phyloP scores from a whole-genome alignment of 345 rosid species.

The Pugionium dolabratum region DNA sequence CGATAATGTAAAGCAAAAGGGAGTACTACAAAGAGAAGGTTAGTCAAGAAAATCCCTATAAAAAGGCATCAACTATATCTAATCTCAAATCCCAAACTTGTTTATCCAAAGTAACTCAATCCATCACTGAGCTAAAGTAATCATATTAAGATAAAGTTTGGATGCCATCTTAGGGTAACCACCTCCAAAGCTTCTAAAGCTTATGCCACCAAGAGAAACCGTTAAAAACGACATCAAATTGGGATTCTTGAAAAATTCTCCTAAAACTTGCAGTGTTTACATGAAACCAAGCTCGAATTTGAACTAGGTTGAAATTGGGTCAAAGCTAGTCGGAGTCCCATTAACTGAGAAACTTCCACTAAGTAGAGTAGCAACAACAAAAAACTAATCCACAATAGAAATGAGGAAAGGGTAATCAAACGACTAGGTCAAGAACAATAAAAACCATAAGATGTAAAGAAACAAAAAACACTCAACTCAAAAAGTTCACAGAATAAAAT shows the following conservation, averaged over 20 bases:
- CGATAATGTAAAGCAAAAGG: not conserved
- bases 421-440: not conserved
- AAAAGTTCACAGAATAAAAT: not conserved
- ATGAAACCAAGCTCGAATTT: slow-evolving; percentile 6
- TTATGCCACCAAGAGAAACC: not conserved
- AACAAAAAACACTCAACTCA: not conserved
- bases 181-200: slow-evolving; percentile 3
- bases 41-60: slow-evolving; percentile 1
- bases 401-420: not conserved
- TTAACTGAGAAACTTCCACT: not conserved
- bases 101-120: slow-evolving; percentile 12
- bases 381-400: not conserved
- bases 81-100: slow-evolving; percentile 15
- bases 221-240: slow-evolving; percentile 25
- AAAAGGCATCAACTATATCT: slow-evolving; percentile 15
- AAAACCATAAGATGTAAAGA: not conserved
- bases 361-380: not conserved
- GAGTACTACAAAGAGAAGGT: not conserved
- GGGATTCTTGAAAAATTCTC: slow-evolving; percentile 10
- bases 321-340: slow-evolving; percentile 9
- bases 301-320: slow-evolving; percentile 25
- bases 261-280: not conserved
- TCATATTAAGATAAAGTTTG: not conserved
- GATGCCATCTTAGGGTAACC: not conserved
- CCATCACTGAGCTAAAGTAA: slow-evolving; percentile 7